Evolutionary conservation across 495 filamentous ascomycete species (phyloP), one percentile per base, ranked within the genome.

Genomic region (Tuber aestivum): DNA sequence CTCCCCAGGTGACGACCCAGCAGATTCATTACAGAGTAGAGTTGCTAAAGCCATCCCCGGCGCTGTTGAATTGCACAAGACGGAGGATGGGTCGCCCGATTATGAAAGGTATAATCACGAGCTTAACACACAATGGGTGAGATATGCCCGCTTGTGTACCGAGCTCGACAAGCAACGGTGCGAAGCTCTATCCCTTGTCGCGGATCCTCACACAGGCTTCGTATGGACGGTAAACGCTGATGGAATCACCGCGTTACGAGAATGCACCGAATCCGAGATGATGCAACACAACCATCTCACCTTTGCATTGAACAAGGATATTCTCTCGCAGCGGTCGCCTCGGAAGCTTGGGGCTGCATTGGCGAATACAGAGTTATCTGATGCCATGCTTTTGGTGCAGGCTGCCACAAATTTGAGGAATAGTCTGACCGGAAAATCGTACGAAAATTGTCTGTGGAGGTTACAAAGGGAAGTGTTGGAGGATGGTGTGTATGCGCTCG

Each of bases 121-220:
- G 42, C 91, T 90, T 61, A 90, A 94, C 82, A 86, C 90, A 14
- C 94, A 97, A 81, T 99, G 95, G 96, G 89, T 91, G 65, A 88
- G 93, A 69, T 96, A 95, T 84, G 95, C 92, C 85, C 90, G 94
- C 61, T 87, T 97, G 37, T 87, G 94, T 70, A 86, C 90, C 20
- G 94, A 98, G 81, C 87, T 99, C 37, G 92, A 99, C 81, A 94
- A 91, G 76, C 90, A 92, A 76, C 88, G 94, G 81, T 90, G 91
- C 9, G 93, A 97, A 80, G 89, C 91, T 3, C 82, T 97, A 56
- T 89, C 92, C 5, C 85, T 98, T 44, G 89, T 89, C 0, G 91
- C 90, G 77, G 96, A 98, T 80, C 81, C 86, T 1, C 86, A 89
- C 61, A 86, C 86, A 18, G 90, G 90, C 45, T 89, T 93, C 85